These are phyloP conservation scores for Phialemoniopsis sp. DNA, from an alignment of 2,329 filamentous ascomycete genomes.

Conservation along the genomic window DNA sequence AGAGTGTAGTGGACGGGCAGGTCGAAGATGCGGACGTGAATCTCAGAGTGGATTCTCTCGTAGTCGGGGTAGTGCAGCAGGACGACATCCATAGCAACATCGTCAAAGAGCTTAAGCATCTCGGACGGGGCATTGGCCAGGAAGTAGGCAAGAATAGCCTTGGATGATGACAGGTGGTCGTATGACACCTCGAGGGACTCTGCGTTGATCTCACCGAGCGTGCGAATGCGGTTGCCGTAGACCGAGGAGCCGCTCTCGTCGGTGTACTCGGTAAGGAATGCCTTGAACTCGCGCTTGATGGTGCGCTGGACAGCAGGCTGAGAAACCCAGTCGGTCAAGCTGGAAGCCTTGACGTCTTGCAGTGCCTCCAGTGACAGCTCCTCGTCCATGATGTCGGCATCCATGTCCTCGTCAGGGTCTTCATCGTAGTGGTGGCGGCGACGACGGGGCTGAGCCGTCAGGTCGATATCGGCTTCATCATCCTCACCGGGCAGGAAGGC, in stretches of 20 bases:
- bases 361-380: constrained; percentile 90
- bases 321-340: constrained; percentile 91
- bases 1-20: constrained; percentile 93
- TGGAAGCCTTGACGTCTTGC: constrained; percentile 88
- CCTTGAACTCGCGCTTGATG: constrained; percentile 95
- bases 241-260: constrained; percentile 87
- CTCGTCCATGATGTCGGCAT: constrained; percentile 90
- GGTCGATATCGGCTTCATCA: constrained; percentile 78
- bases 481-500: constrained; percentile 79
- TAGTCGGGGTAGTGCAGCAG: constrained; percentile 97
- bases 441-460: constrained; percentile 80
- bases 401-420: constrained; percentile 87
- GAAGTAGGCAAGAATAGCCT: constrained; percentile 93
- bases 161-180: constrained; percentile 82
- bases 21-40: constrained; percentile 95
- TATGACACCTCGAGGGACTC: constrained; percentile 97
- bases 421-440: constrained; percentile 91
- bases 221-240: constrained; percentile 90
- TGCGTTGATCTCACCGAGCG: constrained; percentile 93
- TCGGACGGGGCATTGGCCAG: constrained; percentile 93
- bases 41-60: constrained; percentile 94
- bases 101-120: constrained; percentile 92
- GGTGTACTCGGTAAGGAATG: constrained; percentile 93
- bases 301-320: constrained; percentile 86
- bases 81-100: constrained; percentile 94